Conservation (phyloP, 768 basidiomycete genomes). For the Rhizopogon rudus region DNA sequence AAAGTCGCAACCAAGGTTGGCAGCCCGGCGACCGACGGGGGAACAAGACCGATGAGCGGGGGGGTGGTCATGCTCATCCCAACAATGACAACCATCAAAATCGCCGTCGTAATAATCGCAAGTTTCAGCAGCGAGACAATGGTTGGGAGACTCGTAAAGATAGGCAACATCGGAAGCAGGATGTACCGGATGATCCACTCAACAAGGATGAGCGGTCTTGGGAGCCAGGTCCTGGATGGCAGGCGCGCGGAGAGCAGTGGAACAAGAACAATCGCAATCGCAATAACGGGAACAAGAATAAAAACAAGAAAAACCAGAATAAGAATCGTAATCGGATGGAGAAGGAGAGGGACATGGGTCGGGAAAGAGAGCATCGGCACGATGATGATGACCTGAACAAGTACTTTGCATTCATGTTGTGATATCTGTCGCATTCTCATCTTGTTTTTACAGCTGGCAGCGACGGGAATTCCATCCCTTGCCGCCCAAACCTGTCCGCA, state of each 20-base stretch:
- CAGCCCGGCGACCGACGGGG: constrained; percentile 37
- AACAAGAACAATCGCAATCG: constrained; percentile 34
- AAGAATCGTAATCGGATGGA: constrained; percentile 28
- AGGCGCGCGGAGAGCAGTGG: constrained; percentile 33
- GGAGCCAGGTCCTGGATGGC: constrained; percentile 72
- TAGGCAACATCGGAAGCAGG: constrained; percentile 23
- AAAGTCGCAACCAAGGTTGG: constrained; percentile 39
- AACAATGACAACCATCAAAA: constrained; percentile 30
- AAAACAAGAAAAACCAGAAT: constrained; percentile 30
- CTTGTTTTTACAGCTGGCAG: constrained; percentile 50
- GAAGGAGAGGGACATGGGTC: constrained; percentile 22
- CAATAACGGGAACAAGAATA: constrained; percentile 34
- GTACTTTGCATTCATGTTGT: constrained; percentile 32
- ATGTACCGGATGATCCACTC: constrained; percentile 9
- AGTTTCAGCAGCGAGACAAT: constrained; percentile 24
- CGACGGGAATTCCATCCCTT: constrained; percentile 46
- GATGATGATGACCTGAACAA: constrained; percentile 69
- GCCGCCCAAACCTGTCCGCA: constrained; percentile 33
- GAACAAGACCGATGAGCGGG: constrained; percentile 34
- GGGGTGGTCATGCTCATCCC: constrained; percentile 9
- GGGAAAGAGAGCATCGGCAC: constrained; percentile 37
- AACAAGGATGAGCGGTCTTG: constrained; percentile 53
- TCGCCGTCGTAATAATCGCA: constrained; percentile 19
- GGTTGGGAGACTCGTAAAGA: constrained; percentile 52
- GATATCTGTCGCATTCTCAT: constrained; percentile 5